phyloP scores from a whole-genome alignment of 2,329 filamentous ascomycete species.

The Colletotrichum spinosum region DNA sequence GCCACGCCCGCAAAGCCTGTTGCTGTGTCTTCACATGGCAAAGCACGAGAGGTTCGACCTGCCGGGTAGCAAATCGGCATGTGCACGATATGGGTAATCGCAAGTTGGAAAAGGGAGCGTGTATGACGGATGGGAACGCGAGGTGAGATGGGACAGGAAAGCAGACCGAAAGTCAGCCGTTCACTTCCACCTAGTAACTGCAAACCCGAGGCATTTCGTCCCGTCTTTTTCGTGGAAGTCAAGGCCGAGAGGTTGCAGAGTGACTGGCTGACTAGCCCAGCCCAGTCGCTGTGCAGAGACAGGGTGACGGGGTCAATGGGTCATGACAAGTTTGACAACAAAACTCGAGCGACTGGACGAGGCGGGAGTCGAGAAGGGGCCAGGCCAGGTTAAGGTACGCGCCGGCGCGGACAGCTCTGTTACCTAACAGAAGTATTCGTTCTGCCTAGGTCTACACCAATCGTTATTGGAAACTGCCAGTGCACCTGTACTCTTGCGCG shows the following conservation, averaged over 20 bases:
- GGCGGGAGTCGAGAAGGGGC: slow-evolving; percentile 26
- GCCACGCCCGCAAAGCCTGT: too few species aligned
- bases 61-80: too few species aligned
- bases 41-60: too few species aligned
- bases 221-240: neutral
- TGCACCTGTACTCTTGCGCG: neutral
- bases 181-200: too few species aligned
- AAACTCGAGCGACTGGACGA: slow-evolving; percentile 22
- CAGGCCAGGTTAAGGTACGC: slow-evolving; percentile 23
- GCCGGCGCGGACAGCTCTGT: slow-evolving; percentile 16
- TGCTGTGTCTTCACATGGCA: too few species aligned
- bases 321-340: slow-evolving; percentile 2
- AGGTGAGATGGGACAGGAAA: slow-evolving; percentile 2
- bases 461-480: slow-evolving; percentile 17
- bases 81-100: too few species aligned
- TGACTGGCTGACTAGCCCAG: slow-evolving; percentile 22
- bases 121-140: slow-evolving; percentile 21
- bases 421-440: slow-evolving; percentile 29
- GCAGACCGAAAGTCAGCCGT: neutral
- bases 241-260: neutral
- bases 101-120: too few species aligned
- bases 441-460: slow-evolving; percentile 14
- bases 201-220: too few species aligned
- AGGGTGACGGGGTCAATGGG: slow-evolving; percentile 23
- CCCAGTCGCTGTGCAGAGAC: neutral